These are phyloP conservation scores for Penicillium cinerascens DNA, from an alignment of 495 filamentous ascomycete genomes.

Conservation along the genomic window DNA sequence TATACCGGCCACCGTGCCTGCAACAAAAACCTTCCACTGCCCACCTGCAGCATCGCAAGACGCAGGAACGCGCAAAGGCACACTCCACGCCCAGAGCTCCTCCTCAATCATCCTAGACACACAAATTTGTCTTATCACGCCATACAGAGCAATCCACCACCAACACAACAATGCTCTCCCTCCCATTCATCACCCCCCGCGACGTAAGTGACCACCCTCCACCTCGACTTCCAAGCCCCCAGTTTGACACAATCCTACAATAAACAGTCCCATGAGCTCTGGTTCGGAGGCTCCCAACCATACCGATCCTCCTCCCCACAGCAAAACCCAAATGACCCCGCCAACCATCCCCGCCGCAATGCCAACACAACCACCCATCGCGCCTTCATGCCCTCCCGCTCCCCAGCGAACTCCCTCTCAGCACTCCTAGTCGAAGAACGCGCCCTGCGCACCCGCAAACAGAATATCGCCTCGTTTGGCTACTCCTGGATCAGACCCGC, in stretches of 20 bases:
- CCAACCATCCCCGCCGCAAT: constrained; percentile 32
- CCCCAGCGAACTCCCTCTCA: constrained; percentile 44
- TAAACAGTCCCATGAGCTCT: constrained; percentile 64
- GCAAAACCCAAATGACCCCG: constrained; percentile 9
- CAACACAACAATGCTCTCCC: constrained; percentile 55
- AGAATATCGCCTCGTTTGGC: constrained; percentile 71
- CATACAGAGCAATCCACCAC: background rate
- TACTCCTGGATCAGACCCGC: constrained; percentile 76
- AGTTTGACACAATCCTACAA: constrained; percentile 8
- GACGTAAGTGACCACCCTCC: constrained; percentile 52
- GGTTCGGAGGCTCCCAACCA: constrained; percentile 58
- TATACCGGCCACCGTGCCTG: background rate
- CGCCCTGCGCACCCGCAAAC: constrained; percentile 61
- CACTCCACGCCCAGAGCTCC: background rate
- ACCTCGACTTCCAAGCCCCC: background rate
- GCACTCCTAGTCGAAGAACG: constrained; percentile 66
- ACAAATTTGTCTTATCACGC: background rate
- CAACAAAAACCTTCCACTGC: background rate
- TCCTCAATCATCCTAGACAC: background rate
- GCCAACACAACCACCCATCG: constrained; percentile 21
- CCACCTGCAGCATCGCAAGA: background rate
- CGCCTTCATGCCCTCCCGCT: constrained; percentile 26
- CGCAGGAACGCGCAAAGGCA: background rate
- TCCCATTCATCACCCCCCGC: constrained; percentile 69
- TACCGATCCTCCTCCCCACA: constrained; percentile 34